These are phyloP conservation scores for Strobilomyces echinocephalus DNA, from an alignment of 768 basidiomycete species.

Conservation along the genomic window DNA sequence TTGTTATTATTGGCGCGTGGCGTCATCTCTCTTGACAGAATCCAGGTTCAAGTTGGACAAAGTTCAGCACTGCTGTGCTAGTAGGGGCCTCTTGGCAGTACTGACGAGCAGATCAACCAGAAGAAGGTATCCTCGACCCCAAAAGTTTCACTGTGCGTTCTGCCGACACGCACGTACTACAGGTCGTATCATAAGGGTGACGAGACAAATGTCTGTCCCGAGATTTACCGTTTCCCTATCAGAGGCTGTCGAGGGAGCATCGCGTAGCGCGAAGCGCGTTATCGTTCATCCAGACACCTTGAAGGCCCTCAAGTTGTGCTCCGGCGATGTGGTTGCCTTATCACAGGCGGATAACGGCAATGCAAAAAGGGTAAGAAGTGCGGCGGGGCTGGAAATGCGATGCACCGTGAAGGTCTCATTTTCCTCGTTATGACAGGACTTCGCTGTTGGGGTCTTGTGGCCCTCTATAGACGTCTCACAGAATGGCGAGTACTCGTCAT, in stretches of 20 bases:
- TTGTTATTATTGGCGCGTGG: background rate
- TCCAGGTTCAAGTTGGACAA: background rate
- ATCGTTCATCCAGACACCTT: conserved; percentile 58
- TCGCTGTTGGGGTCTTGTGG: conserved; percentile 71
- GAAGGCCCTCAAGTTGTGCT: conserved; percentile 55
- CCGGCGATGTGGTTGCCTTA: conserved; percentile 67
- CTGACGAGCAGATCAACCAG: background rate
- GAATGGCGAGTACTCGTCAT: conserved; percentile 44
- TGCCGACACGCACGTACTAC: background rate
- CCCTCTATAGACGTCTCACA: conserved; percentile 60
- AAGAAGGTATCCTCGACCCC: background rate
- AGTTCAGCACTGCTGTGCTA: background rate
- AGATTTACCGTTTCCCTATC: conserved; percentile 38
- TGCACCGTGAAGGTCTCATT: conserved; percentile 13
- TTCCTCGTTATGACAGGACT: conserved; percentile 38
- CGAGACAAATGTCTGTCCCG: conserved; percentile 14
- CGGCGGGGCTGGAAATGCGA: conserved; percentile 8
- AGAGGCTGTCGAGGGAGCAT: conserved; percentile 31
- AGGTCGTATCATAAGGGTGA: background rate
- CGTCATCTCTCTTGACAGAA: conserved; percentile 3
- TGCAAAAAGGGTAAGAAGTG: conserved; percentile 34
- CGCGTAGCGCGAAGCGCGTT: conserved; percentile 59
- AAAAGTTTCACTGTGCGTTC: background rate
- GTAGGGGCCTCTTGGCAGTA: background rate
- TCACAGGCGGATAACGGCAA: conserved; percentile 34